Evolutionary conservation across 192 early-diverging fungal genomes (phyloP), one percentile per base, ranked within the genome.

Genomic region (Backusella liffmaniae): DNA sequence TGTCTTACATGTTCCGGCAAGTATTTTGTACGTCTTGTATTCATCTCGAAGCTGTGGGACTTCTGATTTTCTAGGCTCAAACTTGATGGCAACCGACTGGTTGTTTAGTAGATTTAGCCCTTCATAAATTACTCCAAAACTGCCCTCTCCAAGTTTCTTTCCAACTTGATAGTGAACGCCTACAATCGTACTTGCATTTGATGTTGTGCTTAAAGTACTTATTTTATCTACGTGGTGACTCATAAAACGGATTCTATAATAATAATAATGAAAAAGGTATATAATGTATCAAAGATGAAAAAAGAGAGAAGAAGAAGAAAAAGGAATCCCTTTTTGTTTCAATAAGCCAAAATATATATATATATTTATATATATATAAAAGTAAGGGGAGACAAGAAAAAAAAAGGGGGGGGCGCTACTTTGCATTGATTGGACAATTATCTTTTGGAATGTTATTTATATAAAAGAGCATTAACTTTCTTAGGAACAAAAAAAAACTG

Each of bases 121-220:
- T 92, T 99, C 96, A 82, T 97, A 98, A 76, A 99, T 96, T 80
- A 97, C 93, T 67, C 98, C 98, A 90, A 99, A 99, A 76, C 92
- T 94, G 41, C 98, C 98, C 81, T 98, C 96, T 32, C 97, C 98
- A 81, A 99, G 92, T 84, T 96, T 96, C 84, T 94, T 95, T 49
- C 96, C 96, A n/a, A 99, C 96, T 80, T 91, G 92, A 82, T 94
- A 99, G 80, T 98, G 97, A 21, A 95, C 93, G 35, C 98, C 98
- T 32, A 99, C 98, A 70, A 98, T 88, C 79, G 94, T 96, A 62
- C 90, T 87, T 3, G 78, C 23, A 13, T 26, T 76, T 6, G 75
- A 59, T 6, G 68, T 29, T 9, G 41, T 41, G 26, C 53, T 70
- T n/a, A 71, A 53, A 30, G 30, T 34, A 41, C 68, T 77, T 4